Evolutionary conservation across 2,329 filamentous ascomycete genomes (phyloP).

Genomic region (Cladosporium sp.): DNA sequence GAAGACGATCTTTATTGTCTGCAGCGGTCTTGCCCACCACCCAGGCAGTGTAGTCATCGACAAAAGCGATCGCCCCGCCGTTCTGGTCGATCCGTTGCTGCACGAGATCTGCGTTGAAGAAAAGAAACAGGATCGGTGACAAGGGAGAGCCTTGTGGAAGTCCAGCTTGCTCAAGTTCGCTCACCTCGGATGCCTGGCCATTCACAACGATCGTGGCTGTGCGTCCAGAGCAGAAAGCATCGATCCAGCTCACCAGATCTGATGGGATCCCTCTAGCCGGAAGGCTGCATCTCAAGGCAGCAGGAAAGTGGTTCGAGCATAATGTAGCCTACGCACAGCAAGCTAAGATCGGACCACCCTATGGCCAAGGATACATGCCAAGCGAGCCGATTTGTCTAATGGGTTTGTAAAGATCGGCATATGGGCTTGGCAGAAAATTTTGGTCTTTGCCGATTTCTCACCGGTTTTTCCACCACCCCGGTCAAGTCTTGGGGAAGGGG

Average conservation of each 20-base stretch:
- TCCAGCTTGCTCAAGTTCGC: background rate
- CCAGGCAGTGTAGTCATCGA: constrained; percentile 28
- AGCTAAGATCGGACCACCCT: too few species aligned
- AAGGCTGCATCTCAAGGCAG: too few species aligned
- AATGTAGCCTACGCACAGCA: too few species aligned
- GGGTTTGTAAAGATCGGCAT: too few species aligned
- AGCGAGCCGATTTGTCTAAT: too few species aligned
- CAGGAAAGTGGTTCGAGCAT: too few species aligned
- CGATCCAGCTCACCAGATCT: background rate
- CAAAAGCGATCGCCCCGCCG: constrained; percentile 23
- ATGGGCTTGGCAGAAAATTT: too few species aligned
- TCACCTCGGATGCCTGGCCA: background rate
- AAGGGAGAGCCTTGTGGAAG: background rate
- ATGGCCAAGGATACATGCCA: too few species aligned
- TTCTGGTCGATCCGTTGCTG: constrained; percentile 16
- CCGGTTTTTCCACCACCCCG: too few species aligned
- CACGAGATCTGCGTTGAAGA: constrained; percentile 30
- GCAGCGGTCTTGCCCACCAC: constrained; percentile 15
- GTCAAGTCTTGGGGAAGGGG: too few species aligned
- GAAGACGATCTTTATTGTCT: background rate
- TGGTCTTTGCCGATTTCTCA: too few species aligned
- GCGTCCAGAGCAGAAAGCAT: background rate
- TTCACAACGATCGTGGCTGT: background rate
- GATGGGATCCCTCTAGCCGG: background rate
- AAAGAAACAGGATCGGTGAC: constrained; percentile 22